phyloP scores from a whole-genome alignment of 2,329 filamentous ascomycete genomes.

The Cytospora paraplurivora region DNA sequence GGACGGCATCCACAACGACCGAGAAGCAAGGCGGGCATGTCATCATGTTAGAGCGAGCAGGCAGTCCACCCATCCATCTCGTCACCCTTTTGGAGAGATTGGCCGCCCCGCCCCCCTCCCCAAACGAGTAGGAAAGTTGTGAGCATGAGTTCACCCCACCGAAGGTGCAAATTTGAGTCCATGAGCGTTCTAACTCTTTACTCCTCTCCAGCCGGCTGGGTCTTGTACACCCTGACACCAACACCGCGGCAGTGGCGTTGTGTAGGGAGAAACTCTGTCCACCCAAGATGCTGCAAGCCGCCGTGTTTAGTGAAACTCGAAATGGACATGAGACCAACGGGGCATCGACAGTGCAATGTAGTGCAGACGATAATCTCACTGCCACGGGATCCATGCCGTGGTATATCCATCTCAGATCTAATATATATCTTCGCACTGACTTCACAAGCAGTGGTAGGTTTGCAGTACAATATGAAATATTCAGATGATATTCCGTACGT shows the following conservation, averaged over 20 bases:
- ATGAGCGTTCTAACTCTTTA: background rate
- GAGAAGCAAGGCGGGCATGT: no score
- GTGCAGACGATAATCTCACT: background rate
- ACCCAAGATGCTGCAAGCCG: slow-evolving; percentile 25
- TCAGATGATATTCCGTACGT: slow-evolving; percentile 14
- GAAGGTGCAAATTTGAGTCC: background rate
- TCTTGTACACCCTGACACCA: background rate
- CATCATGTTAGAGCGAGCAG: no score
- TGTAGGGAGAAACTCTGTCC: slow-evolving; percentile 19
- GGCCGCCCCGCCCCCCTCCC: no score
- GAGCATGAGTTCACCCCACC: background rate
- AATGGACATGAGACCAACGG: background rate
- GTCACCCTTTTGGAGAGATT: no score
- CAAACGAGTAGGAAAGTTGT: no score
- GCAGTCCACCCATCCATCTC: no score
- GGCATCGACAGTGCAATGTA: background rate
- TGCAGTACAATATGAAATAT: background rate
- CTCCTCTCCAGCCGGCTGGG: background rate
- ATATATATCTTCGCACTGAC: no score
- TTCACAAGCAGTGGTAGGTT: background rate
- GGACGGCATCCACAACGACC: no score
- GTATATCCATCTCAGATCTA: background rate
- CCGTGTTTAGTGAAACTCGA: slow-evolving; percentile 5
- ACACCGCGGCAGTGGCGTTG: slow-evolving; percentile 2
- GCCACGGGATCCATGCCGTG: background rate